A percentile compares a stretch with the other conserved stretches of the same genome.
These are phyloP conservation scores for Termitomyces sp. DNA, from an alignment of 768 basidiomycete genomes.

Conservation along the genomic window DNA sequence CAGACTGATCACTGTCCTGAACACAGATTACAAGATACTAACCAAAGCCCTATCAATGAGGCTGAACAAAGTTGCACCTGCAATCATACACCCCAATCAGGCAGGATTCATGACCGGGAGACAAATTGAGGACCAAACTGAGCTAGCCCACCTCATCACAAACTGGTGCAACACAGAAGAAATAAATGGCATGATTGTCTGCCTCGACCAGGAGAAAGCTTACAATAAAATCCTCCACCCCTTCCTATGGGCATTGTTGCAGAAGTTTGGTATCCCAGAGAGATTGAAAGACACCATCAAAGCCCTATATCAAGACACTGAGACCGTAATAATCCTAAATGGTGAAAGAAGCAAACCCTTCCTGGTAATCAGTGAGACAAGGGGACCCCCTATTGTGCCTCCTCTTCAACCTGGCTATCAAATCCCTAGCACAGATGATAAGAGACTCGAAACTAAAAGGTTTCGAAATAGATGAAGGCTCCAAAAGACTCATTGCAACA, in stretches of 20 bases:
- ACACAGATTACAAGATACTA: neutral
- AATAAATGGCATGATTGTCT: neutral
- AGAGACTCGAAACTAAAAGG: slow-evolving; percentile 26
- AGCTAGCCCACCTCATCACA: neutral
- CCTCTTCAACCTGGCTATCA: slow-evolving; percentile 36
- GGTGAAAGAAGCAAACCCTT: slow-evolving; percentile 4
- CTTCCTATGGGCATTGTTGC: slow-evolving; percentile 1
- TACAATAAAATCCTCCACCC: slow-evolving; percentile 2
- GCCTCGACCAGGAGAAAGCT: slow-evolving; percentile 1
- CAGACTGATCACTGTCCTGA: too few relatives aligned
- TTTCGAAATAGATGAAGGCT: slow-evolving; percentile 15
- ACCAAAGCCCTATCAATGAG: neutral
- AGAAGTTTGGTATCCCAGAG: slow-evolving; percentile 9
- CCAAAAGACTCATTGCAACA: slow-evolving; percentile 5
- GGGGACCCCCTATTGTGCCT: slow-evolving; percentile 39
- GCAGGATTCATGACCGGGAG: slow-evolving; percentile 1
- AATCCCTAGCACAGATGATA: slow-evolving; percentile 30
- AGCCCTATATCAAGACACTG: slow-evolving; percentile 9
- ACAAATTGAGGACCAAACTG: neutral
- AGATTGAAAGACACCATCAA: slow-evolving; percentile 11
- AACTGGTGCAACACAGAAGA: neutral
- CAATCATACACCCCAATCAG: neutral
- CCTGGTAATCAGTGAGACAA: slow-evolving; percentile 16
- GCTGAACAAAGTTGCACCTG: neutral
- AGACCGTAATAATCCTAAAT: slow-evolving; percentile 8